A percentile compares a stretch with the other conserved stretches of the same genome.
Conservation (phyloP, 1,139 yeast genomes). For the Waltiozyma sp. region DNA sequence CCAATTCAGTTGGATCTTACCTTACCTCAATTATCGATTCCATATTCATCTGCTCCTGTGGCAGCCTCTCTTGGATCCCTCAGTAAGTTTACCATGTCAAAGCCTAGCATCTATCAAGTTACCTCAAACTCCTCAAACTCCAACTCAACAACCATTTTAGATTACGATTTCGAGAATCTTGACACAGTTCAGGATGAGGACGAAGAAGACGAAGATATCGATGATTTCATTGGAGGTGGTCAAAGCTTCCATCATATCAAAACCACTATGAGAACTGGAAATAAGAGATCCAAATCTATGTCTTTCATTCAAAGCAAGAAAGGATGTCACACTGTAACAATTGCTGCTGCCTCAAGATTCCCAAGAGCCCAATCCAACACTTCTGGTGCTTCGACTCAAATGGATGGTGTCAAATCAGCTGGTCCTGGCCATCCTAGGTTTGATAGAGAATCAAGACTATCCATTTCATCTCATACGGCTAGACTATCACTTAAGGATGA, state of each 20-base stretch:
- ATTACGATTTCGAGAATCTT: constrained; percentile 26
- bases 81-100: constrained; percentile 5
- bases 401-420: constrained; percentile 22
- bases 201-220: constrained; percentile 34
- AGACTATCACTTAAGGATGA: constrained; percentile 7
- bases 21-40: constrained; percentile 47
- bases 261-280: constrained; percentile 24
- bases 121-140: constrained; percentile 1
- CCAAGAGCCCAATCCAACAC: constrained; percentile 46
- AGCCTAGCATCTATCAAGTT: neutral
- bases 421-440: constrained; percentile 13
- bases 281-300: constrained; percentile 56
- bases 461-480: constrained; percentile 3
- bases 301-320: constrained; percentile 42
- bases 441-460: constrained; percentile 3
- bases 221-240: constrained; percentile 12
- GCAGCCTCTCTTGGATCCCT: constrained; percentile 43
- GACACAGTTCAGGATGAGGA: constrained; percentile 33
- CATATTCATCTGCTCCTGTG: constrained; percentile 67
- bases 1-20: constrained; percentile 32
- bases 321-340: constrained; percentile 41
- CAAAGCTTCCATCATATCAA: constrained; percentile 17
- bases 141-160: constrained; percentile 13
- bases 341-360: constrained; percentile 75
- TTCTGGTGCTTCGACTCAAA: constrained; percentile 49